Conservation (phyloP, 805 yeast species). For the Kazachstania kunashirensis region DNA sequence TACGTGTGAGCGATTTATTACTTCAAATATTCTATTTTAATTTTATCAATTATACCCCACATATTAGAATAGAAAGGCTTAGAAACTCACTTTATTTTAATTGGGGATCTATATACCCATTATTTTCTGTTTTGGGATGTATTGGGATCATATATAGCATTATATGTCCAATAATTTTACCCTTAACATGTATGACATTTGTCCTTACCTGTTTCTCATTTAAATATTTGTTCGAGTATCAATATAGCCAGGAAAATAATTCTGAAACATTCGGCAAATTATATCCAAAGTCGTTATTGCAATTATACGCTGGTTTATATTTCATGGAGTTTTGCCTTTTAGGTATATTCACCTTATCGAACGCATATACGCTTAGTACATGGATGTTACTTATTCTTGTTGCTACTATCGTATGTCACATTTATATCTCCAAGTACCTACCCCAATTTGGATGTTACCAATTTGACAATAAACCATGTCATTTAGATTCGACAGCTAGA, state of each 20-base stretch:
- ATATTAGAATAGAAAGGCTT: slow-evolving; percentile 40
- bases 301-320: slow-evolving; percentile 71
- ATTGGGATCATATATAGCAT: slow-evolving; percentile 72
- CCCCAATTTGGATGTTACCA: too few relatives aligned
- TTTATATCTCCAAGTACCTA: not conserved
- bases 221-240: slow-evolving; percentile 57
- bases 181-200: slow-evolving; percentile 51
- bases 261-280: slow-evolving; percentile 62
- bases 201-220: slow-evolving; percentile 50
- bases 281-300: slow-evolving; percentile 67
- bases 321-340: slow-evolving; percentile 69
- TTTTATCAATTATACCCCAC: slow-evolving; percentile 48
- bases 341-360: slow-evolving; percentile 62
- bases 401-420: slow-evolving; percentile 49
- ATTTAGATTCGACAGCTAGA: too few relatives aligned
- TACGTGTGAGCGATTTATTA: slow-evolving; percentile 48
- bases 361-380: slow-evolving; percentile 35
- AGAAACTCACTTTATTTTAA: slow-evolving; percentile 38
- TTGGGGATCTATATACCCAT: slow-evolving; percentile 78
- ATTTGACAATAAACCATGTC: too few relatives aligned
- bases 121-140: slow-evolving; percentile 65
- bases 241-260: slow-evolving; percentile 40
- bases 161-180: slow-evolving; percentile 66
- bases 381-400: slow-evolving; percentile 43
- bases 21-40: slow-evolving; percentile 29